phyloP scores from a whole-genome alignment of 1,284 basidiomycete species.

The Thecaphora frezii region DNA sequence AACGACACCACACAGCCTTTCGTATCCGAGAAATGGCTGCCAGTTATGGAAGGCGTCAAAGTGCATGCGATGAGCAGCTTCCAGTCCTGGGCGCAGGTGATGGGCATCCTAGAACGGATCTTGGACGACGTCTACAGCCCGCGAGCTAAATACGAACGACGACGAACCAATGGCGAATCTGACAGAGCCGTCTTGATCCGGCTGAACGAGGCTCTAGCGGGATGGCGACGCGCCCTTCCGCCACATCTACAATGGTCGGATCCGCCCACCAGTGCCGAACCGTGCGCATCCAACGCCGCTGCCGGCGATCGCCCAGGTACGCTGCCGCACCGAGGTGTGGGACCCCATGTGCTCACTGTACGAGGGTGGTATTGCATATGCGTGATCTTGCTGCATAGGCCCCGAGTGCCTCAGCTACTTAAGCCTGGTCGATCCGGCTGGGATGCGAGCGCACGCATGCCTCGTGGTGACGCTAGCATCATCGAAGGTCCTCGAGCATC shows the following conservation, averaged over 20 bases:
- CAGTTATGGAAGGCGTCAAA: constrained; percentile 28
- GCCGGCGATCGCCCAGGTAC: constrained; percentile 16
- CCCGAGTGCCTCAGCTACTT: constrained; percentile 27
- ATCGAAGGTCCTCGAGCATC: neutral
- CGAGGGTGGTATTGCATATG: constrained; percentile 42
- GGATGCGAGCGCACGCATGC: neutral
- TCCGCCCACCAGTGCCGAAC: neutral
- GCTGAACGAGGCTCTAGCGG: constrained; percentile 12
- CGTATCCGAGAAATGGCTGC: constrained; percentile 15
- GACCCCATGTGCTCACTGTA: constrained; percentile 35
- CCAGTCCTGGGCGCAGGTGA: constrained; percentile 34
- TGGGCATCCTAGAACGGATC: constrained; percentile 38
- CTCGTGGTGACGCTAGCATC: neutral
- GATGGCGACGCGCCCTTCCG: constrained; percentile 1
- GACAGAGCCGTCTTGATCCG: constrained; percentile 21
- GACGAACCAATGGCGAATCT: constrained; percentile 16
- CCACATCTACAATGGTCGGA: constrained; percentile 4
- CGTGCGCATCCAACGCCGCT: neutral
- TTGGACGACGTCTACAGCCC: constrained; percentile 38
- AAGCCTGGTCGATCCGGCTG: constrained; percentile 1
- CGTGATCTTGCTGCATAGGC: constrained; percentile 33
- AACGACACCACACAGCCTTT: constrained; percentile 31
- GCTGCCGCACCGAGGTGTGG: constrained; percentile 21
- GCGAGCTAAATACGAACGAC: constrained; percentile 28
- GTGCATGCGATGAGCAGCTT: constrained; percentile 37